Evolutionary conservation across 305 asterid species (phyloP), one percentile per base, ranked within the genome.

Genomic region (Rubia peregrina): DNA sequence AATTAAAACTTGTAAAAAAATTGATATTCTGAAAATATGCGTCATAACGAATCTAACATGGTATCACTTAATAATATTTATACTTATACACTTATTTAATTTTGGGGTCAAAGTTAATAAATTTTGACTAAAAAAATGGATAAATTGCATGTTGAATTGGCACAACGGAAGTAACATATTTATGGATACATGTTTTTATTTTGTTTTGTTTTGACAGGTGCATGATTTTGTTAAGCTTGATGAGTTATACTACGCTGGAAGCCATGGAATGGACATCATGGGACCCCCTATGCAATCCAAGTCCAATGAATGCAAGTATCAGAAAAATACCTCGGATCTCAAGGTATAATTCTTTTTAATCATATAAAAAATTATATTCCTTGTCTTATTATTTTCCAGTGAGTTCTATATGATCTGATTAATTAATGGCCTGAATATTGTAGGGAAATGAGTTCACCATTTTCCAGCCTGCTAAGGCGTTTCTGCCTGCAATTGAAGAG

Each of bases 261-360:
- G 97, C 84, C 98, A 92, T 75, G 98, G 98, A 10, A 86, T 92
- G 98, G 98, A 92, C 73, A 92, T 90, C 65, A 86, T 83, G 86
- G 96, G 95, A 40, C 98, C 97, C 42, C 77, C 80, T 0, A 72
- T 71, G 10, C 75, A 74, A 65, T 57, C 69, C 6, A 75, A 69
- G 30, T 82, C 88, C 44, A 79, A 87, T 74, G 85, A 81, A 70
- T 74, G 67, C 69, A 84, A 81, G 65, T 82, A 78, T 75, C 86
- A 79, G 63, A 84, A 75, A 17, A 82, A 80, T 62, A 61, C 84
- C 70, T 78, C 66, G 8, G 88, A 89, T 77, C 68, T 74, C 19
- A 81, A 81, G 80, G 95, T 84, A 21, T 60, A 33, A 11, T 57
- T 57, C 9, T 51, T 9, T 6, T 42, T 49, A 49, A 49, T 11